Evolutionary conservation across 805 yeast genomes (phyloP).

Genomic region (Teunomyces aglyptinius): DNA sequence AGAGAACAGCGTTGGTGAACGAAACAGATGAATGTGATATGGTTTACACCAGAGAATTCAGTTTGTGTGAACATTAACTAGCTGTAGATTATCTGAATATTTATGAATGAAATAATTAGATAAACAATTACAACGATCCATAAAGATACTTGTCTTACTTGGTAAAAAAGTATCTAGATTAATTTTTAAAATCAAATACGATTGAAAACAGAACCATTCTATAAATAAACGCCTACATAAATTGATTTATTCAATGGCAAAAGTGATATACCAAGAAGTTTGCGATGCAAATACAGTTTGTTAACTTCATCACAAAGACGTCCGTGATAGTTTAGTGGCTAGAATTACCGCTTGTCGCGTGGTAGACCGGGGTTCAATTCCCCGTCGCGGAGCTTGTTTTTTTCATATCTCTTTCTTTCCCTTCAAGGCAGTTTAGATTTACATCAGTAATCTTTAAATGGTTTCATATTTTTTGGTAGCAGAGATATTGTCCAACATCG

Average conservation of each 20-base stretch:
- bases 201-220: too few relatives aligned
- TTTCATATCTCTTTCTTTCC: neutral
- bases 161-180: too few relatives aligned
- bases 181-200: too few relatives aligned
- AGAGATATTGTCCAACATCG: too few relatives aligned
- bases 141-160: too few relatives aligned
- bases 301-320: neutral
- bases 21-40: conserved; percentile 13
- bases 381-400: neutral
- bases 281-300: too few relatives aligned
- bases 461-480: too few relatives aligned
- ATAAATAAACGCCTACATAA: too few relatives aligned
- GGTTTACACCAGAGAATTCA: neutral
- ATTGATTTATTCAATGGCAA: too few relatives aligned
- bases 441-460: neutral
- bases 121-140: too few relatives aligned
- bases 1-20: conserved; percentile 18
- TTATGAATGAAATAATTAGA: neutral
- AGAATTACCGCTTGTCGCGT: conserved; percentile 1
- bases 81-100: neutral
- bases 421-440: neutral
- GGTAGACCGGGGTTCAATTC: conserved; percentile 1
- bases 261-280: too few relatives aligned
- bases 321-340: conserved; percentile 1
- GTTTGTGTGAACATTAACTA: neutral